Conservation (phyloP, 192 early-diverging fungal species). For the Phlyctochytrium planicorne region DNA sequence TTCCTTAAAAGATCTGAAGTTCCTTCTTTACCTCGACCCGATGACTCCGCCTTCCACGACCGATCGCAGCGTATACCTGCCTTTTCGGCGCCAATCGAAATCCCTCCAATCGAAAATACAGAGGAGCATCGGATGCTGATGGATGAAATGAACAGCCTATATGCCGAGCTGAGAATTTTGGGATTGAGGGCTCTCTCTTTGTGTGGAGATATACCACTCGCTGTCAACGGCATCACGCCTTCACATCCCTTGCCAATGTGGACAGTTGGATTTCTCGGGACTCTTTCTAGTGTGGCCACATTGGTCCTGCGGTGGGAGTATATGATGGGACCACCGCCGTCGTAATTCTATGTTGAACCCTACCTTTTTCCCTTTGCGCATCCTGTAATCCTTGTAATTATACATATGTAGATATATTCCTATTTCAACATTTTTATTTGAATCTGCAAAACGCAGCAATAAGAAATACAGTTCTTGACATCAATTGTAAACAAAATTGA, state of each 20-base stretch:
- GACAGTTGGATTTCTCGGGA: neutral
- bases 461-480: no score
- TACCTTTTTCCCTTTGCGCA: no score
- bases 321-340: neutral
- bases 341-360: no score
- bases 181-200: neutral
- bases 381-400: no score
- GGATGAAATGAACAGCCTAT: neutral
- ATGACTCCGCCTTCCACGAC: neutral
- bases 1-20: neutral
- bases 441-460: no score
- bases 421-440: no score
- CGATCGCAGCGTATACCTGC: neutral
- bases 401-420: no score
- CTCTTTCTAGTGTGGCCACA: neutral
- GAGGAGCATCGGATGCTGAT: constrained; percentile 8
- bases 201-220: neutral
- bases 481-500: constrained; percentile 35
- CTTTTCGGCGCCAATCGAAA: neutral
- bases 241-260: constrained; percentile 1
- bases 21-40: no score
- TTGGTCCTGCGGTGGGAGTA: constrained; percentile 2
- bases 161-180: neutral
- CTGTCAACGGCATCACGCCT: neutral
- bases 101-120: neutral